Evolutionary conservation across 1,139 yeast genomes (phyloP).

Genomic region (Candida anutae): DNA sequence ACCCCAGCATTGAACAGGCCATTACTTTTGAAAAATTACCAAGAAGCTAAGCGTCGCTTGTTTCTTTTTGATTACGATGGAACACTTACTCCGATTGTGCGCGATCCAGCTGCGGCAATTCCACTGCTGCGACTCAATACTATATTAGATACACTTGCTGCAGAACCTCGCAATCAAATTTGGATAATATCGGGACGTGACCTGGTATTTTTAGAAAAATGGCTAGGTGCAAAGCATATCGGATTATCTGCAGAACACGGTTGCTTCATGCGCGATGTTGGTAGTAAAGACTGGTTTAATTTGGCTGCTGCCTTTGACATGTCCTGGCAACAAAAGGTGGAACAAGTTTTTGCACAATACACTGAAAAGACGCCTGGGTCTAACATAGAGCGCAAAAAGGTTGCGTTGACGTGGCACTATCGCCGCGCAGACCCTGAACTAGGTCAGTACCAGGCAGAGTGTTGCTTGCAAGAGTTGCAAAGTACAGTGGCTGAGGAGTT

Average conservation of each 20-base stretch:
- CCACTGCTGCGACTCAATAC: constrained; percentile 70
- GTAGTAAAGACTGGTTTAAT: constrained; percentile 65
- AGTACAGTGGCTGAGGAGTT: constrained; percentile 54
- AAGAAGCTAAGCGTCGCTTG: constrained; percentile 56
- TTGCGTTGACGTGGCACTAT: constrained; percentile 97
- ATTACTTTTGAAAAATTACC: constrained; percentile 50
- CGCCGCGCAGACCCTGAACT: constrained; percentile 90
- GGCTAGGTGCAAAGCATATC: constrained; percentile 69
- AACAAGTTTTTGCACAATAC: constrained; percentile 60
- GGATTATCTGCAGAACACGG: constrained; percentile 98
- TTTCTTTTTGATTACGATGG: constrained; percentile 96
- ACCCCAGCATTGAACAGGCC: constrained; percentile 88
- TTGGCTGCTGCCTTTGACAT: constrained; percentile 78
- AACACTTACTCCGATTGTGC: constrained; percentile 89
- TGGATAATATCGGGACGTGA: constrained; percentile 98
- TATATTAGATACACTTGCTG: constrained; percentile 52
- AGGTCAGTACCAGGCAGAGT: constrained; percentile 78
- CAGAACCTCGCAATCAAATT: constrained; percentile 76
- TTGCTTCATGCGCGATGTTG: constrained; percentile 76
- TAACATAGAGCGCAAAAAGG: constrained; percentile 78
- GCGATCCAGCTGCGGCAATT: constrained; percentile 97
- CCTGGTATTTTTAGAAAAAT: constrained; percentile 77
- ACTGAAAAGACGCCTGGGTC: constrained; percentile 92
- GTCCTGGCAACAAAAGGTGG: constrained; percentile 88
- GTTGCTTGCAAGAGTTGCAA: constrained; percentile 59